Conservation (phyloP, 352 stramenopile genomes). For the Phytophthora pseudosyringae region DNA sequence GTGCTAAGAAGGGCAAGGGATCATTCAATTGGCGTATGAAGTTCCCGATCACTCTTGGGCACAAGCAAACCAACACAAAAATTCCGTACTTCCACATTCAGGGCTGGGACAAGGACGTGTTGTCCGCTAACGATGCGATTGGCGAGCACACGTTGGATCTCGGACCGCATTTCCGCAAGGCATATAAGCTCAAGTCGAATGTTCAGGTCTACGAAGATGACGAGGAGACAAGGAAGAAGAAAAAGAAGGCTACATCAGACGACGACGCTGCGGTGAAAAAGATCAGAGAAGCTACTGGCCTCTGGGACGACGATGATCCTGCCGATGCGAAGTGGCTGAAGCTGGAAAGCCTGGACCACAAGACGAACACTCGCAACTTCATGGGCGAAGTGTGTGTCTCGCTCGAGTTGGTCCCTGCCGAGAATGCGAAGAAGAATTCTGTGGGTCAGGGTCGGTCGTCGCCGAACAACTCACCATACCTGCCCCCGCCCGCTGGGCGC, state of each 20-base stretch:
- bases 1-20: slow-evolving; percentile 93
- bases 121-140: slow-evolving; percentile 93
- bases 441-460: slow-evolving; percentile 87
- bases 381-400: slow-evolving; percentile 91
- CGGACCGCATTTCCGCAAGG: slow-evolving; percentile 70
- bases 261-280: slow-evolving; percentile 83
- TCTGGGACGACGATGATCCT: slow-evolving; percentile 87
- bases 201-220: slow-evolving; percentile 89
- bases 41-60: slow-evolving; percentile 89
- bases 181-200: slow-evolving; percentile 77
- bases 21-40: slow-evolving; percentile 97
- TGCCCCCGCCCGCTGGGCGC: slow-evolving; percentile 88
- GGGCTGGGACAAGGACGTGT: slow-evolving; percentile 94
- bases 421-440: slow-evolving; percentile 79
- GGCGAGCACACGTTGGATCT: slow-evolving; percentile 88
- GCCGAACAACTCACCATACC: slow-evolving; percentile 94
- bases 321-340: slow-evolving; percentile 87
- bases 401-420: slow-evolving; percentile 87
- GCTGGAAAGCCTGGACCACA: slow-evolving; percentile 81
- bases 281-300: slow-evolving; percentile 82
- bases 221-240: slow-evolving; percentile 74
- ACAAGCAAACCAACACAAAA: slow-evolving; percentile 89
- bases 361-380: slow-evolving; percentile 79
- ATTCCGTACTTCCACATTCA: slow-evolving; percentile 94
- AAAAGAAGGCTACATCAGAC: slow-evolving; percentile 78